Base-by-base conservation (phyloP, 805 yeast species). In the Metschnikowia matae region DNA sequence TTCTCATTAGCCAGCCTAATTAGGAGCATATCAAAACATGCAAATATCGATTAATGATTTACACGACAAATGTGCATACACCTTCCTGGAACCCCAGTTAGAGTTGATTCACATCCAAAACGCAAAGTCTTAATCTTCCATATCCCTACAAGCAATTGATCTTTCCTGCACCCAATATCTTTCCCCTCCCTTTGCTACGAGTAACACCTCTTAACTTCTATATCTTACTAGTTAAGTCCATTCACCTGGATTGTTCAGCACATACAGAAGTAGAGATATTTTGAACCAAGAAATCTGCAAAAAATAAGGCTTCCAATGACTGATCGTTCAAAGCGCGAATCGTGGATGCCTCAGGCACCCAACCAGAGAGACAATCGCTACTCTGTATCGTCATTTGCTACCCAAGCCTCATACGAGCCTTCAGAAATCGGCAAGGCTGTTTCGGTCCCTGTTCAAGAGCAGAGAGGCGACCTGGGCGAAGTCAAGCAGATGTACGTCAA, bases 361-460 rank as follows among this genome's bases (percentile, higher is more conserved):
- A 48, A 46, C 31, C 21, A 21, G 2, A 21, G 29, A 8, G 40
- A 33, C 7, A n/a, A 6, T 23, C 44, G 51, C 44, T 45, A 49
- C 40, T 49, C 52, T 4, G 17, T 23, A 7, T 45, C 50, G 14
- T 58, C 61, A 34, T 40, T 47, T 43, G 35, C 26, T 7, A 49
- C 58, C 8, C 47, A 46, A 13, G 47, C 39, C 2, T 54, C 59
- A 2, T 58, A 59, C 49, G 54, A 56, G 44, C 55, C 59, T 6
- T 63, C 62, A 1, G 60, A 59, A 38, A 54, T 63, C 39, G 62
- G 62, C 20, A 47, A 57, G 41, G 67, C 64, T 1, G 64, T 57
- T 6, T 42, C 54, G 13, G 46, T 57, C 21, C 44, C 51, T 17
- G 45, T 50, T 31, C 51, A 53, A 21, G 49, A 43, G 10, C 52